These are phyloP conservation scores for Fusarium multiceps DNA, from an alignment of 2,329 filamentous ascomycete genomes.

Conservation along the genomic window DNA sequence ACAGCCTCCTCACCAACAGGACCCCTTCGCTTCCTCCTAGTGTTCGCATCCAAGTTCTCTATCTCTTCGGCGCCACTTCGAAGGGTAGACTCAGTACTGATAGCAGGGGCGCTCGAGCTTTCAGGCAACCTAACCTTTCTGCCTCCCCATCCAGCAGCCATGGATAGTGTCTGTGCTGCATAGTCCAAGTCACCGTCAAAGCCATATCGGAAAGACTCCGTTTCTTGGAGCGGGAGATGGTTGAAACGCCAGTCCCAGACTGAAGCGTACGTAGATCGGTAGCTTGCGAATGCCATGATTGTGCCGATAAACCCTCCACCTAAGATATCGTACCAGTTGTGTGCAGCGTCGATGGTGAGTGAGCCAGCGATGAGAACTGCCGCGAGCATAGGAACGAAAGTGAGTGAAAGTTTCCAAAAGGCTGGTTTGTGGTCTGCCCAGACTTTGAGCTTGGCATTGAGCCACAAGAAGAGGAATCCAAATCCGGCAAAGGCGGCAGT, in stretches of 20 bases:
- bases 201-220: conserved; percentile 48
- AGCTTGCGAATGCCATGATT: conserved; percentile 69
- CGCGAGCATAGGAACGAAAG: conserved; percentile 69
- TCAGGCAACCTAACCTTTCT: conserved; percentile 34
- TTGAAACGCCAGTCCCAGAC: conserved; percentile 77
- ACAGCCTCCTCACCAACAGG: conserved; percentile 38
- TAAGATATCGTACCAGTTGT: conserved; percentile 77
- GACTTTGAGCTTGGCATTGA: conserved; percentile 79
- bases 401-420: conserved; percentile 73
- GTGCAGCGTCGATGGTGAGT: conserved; percentile 72
- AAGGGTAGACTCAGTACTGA: conserved; percentile 17
- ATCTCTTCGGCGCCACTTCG: conserved; percentile 37
- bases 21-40: conserved; percentile 27
- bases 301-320: conserved; percentile 73
- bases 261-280: conserved; percentile 74
- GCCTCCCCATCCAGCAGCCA: conserved; percentile 45
- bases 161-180: conserved; percentile 39
- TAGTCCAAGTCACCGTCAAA: conserved; percentile 31
- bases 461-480: conserved; percentile 73
- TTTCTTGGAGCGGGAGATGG: conserved; percentile 70
- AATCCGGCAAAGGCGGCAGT: conserved; percentile 73
- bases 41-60: conserved; percentile 28
- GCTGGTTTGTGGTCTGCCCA: conserved; percentile 73
- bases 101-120: conserved; percentile 11
- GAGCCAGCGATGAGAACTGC: conserved; percentile 70